phyloP scores from a whole-genome alignment of 305 asterid species.

The Fraxinus baroniana region DNA sequence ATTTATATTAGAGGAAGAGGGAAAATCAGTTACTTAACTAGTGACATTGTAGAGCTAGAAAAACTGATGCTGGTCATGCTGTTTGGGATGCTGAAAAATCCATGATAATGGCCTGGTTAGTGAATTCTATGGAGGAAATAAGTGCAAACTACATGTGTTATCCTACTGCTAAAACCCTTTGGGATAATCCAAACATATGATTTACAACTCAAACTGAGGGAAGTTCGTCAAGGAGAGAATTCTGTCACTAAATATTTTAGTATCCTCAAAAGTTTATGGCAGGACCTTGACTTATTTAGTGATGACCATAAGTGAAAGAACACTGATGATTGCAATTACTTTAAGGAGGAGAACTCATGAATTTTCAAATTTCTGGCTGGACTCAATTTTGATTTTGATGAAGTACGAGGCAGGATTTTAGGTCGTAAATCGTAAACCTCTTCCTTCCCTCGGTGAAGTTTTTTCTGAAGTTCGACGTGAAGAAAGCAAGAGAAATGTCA shows the following conservation, averaged over 20 bases:
- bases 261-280: neutral
- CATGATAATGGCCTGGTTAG: neutral
- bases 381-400: neutral
- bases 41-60: neutral
- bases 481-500: neutral
- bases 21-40: too few relatives aligned
- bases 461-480: neutral
- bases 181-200: neutral
- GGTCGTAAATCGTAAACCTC: neutral
- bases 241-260: neutral
- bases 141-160: neutral
- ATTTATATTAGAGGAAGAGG: too few relatives aligned
- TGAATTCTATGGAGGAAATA: neutral
- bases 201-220: neutral
- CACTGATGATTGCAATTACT: neutral
- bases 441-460: neutral
- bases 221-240: neutral
- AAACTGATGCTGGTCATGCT: neutral
- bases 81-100: neutral
- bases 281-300: neutral
- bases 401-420: neutral
- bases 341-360: neutral
- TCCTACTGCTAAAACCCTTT: neutral
- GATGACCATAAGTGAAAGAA: neutral
- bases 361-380: neutral